Base-by-base conservation (phyloP, 2,329 filamentous ascomycete genomes). In the Pseudocercospora vitis region DNA sequence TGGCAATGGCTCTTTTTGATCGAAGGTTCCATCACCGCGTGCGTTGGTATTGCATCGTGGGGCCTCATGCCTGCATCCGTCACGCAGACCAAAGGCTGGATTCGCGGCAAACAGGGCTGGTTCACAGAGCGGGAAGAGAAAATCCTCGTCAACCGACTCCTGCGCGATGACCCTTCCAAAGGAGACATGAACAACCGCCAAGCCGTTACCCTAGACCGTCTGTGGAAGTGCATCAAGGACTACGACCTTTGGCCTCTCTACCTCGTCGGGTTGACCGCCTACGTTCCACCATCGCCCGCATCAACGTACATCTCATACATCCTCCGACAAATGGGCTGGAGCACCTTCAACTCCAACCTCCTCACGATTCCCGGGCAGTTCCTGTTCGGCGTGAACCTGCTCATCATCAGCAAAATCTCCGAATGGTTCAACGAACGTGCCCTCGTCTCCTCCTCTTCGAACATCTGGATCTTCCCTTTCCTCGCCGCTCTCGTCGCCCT, bases 31-130 rank as follows among this genome's bases (percentile, higher is more conserved):
- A 28, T 70, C n/a, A 69, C 68, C 7, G 61, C 58, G 1, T 23
- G 64, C 12, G 59, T 70, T 18, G 67, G 66, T 0, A 52, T 70
- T 18, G 48, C 62, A 1, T 66, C 65, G 6, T 68, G 60, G 55
- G 67, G 68, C 11, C 71, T 74, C 19, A 64, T 76, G 40, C 73
- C 74, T 0, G 68, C 73, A 2, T 73, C 84, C 0, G 86, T 87
- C 0, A 85, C 83, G 0, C 78, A 83, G 46, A 89, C 86, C 12
- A 53, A 63, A 68, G 77, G 79, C 24, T 68, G 76, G 42, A 76
- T 88, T 56, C 82, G 80, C 86, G 85, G 85, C 87, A 86, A 67
- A 81, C 79, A 24, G 82, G 81, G 79, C 16, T 62, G 59, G 57
- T 62, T 62, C 18, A 76, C 73, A 2, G 85, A 87, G 64, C 76